Evolutionary conservation across 2,329 filamentous ascomycete genomes (phyloP).

Genomic region (Sporothrix globosa): DNA sequence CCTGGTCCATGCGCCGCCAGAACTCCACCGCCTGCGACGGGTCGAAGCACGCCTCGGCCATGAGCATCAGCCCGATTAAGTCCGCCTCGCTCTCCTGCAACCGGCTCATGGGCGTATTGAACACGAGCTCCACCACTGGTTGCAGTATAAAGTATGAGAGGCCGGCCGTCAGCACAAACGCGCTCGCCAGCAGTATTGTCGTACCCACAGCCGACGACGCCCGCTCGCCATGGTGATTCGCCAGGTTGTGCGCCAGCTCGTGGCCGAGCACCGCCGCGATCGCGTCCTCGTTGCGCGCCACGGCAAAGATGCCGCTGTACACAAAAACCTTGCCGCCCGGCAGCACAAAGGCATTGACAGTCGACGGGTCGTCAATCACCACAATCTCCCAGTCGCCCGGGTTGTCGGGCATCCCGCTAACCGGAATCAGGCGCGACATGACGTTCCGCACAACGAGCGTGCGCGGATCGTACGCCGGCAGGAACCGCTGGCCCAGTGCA

Average conservation of each 20-base stretch:
- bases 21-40: slow-evolving; percentile 68
- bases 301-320: slow-evolving; percentile 70
- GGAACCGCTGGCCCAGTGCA: slow-evolving; percentile 56
- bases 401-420: slow-evolving; percentile 61
- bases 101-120: slow-evolving; percentile 68
- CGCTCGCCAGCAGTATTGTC: slow-evolving; percentile 55
- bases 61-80: slow-evolving; percentile 80
- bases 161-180: slow-evolving; percentile 54
- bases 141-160: slow-evolving; percentile 49
- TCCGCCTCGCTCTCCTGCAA: slow-evolving; percentile 78
- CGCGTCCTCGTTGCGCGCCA: slow-evolving; percentile 68
- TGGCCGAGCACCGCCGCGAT: slow-evolving; percentile 77
- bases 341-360: slow-evolving; percentile 75
- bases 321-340: slow-evolving; percentile 82
- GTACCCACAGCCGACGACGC: slow-evolving; percentile 58
- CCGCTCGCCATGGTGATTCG: slow-evolving; percentile 68
- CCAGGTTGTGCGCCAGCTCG: slow-evolving; percentile 77
- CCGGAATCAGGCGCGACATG: slow-evolving; percentile 67
- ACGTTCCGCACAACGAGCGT: slow-evolving; percentile 63
- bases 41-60: slow-evolving; percentile 78
- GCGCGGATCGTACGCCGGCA: slow-evolving; percentile 63
- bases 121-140: slow-evolving; percentile 63
- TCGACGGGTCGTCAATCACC: slow-evolving; percentile 70
- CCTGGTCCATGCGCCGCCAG: slow-evolving; percentile 67
- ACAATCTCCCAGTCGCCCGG: slow-evolving; percentile 67